Percentiles rank a stretch among this genome's conserved stretches.
These are phyloP conservation scores for Epichloe festucae DNA, from an alignment of 2,329 filamentous ascomycete genomes.

Conservation along the genomic window DNA sequence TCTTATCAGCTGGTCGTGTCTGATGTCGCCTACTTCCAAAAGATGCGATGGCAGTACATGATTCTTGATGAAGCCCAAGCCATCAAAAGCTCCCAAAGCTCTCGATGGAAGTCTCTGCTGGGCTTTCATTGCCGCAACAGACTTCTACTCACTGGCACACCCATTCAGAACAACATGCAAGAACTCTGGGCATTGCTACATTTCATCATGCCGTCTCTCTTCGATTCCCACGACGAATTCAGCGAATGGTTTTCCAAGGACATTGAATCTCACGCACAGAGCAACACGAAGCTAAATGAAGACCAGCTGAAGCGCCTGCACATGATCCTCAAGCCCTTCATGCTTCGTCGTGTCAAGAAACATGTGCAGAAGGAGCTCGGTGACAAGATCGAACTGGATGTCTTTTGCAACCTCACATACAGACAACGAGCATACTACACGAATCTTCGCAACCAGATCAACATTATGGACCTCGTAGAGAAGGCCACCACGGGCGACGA, in stretches of 20 bases:
- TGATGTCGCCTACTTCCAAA: constrained; percentile 95
- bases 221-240: constrained; percentile 87
- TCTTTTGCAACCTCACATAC: constrained; percentile 95
- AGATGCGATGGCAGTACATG: constrained; percentile 99
- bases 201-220: constrained; percentile 99
- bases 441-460: constrained; percentile 91
- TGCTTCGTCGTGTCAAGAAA: constrained; percentile 99
- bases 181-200: constrained; percentile 94
- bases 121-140: constrained; percentile 93
- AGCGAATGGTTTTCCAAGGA: constrained; percentile 92
- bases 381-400: constrained; percentile 94
- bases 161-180: constrained; percentile 99
- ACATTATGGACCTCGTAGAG: constrained; percentile 95
- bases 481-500: constrained; percentile 92
- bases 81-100: constrained; percentile 95
- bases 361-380: constrained; percentile 98
- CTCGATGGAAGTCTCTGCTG: constrained; percentile 89
- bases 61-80: constrained; percentile 97
- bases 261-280: constrained; percentile 96
- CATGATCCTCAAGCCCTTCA: constrained; percentile 98
- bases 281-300: constrained; percentile 98
- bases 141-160: constrained; percentile 85
- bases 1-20: constrained; percentile 96
- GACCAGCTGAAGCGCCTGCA: constrained; percentile 93
- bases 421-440: constrained; percentile 88